Percentiles rank a stretch among this genome's conserved stretches.
phyloP scores from a whole-genome alignment of 2,329 filamentous ascomycete genomes.

The Reticulascus tulasneorum region DNA sequence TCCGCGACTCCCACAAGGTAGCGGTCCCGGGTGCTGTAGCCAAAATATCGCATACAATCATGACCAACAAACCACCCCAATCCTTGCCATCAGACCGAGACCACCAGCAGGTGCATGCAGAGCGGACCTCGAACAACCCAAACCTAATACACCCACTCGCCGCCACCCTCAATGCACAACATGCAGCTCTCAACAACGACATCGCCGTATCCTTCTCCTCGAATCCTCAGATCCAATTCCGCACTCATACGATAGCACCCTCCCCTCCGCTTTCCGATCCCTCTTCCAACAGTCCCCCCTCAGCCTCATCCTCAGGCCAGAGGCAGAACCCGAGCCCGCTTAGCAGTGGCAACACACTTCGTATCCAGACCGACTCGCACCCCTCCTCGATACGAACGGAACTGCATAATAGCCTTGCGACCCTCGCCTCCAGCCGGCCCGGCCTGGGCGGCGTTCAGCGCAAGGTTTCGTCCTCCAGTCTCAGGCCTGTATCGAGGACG shows the following conservation, averaged over 20 bases:
- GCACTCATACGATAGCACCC: conserved; percentile 34
- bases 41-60: conserved; percentile 13
- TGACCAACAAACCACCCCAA: conserved; percentile 14
- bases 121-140: conserved; percentile 8
- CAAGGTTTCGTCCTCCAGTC: conserved; percentile 38
- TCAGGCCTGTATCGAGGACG: conserved; percentile 53
- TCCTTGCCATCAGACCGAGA: conserved; percentile 10
- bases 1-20: conserved; percentile 8
- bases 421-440: conserved; percentile 23
- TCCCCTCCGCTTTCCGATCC: conserved; percentile 25
- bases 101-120: conserved; percentile 9
- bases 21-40: conserved; percentile 8
- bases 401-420: conserved; percentile 32
- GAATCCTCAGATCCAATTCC: conserved; percentile 27
- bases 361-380: conserved; percentile 32
- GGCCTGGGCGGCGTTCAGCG: conserved; percentile 25
- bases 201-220: conserved; percentile 12
- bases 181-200: conserved; percentile 13
- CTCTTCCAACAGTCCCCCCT: conserved; percentile 10
- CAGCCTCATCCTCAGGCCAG: conserved; percentile 1
- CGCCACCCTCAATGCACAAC: conserved; percentile 11
- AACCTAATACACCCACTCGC: too few species aligned
- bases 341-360: conserved; percentile 21
- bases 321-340: conserved; percentile 9
- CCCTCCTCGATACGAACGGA: too few species aligned